Evolutionary conservation across 352 stramenopile genomes (phyloP).

Genomic region (Phytopythium sindhum): DNA sequence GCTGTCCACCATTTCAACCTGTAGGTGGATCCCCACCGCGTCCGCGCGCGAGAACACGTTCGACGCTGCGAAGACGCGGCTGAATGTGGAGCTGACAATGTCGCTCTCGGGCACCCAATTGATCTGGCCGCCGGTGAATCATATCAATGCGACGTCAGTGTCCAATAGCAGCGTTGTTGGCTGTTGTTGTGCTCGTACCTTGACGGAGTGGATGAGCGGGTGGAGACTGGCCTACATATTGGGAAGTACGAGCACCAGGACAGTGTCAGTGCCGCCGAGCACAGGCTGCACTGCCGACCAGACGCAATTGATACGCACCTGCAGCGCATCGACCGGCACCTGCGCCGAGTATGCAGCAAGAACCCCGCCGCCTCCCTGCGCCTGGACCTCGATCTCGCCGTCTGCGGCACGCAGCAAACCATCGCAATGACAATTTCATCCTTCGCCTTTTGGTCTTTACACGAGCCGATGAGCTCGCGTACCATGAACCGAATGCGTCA

Average conservation of each 20-base stretch:
- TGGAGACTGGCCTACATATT: slow-evolving; percentile 12
- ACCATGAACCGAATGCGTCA: neutral
- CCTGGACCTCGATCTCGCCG: neutral
- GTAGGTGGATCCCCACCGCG: slow-evolving; percentile 36
- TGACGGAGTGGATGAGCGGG: slow-evolving; percentile 31
- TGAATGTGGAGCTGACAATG: slow-evolving; percentile 32
- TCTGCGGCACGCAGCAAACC: neutral
- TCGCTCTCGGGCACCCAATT: slow-evolving; percentile 22
- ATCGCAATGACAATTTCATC: neutral
- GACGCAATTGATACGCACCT: neutral
- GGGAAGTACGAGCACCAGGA: neutral
- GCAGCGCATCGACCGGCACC: neutral
- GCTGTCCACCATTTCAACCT: slow-evolving; percentile 21
- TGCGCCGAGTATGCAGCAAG: neutral
- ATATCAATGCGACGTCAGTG: neutral
- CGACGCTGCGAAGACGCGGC: slow-evolving; percentile 24
- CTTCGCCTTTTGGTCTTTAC: neutral
- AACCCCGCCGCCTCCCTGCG: neutral
- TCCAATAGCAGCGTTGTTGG: neutral
- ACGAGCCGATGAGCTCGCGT: neutral
- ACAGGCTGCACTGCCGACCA: neutral
- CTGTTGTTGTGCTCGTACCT: slow-evolving; percentile 15
- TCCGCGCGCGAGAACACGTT: slow-evolving; percentile 19
- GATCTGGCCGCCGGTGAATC: slow-evolving; percentile 19
- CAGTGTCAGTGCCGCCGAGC: neutral